Evolutionary conservation across 2,329 filamentous ascomycete genomes (phyloP), one percentile per base, ranked within the genome.

Genomic region (Neonectria punicea): DNA sequence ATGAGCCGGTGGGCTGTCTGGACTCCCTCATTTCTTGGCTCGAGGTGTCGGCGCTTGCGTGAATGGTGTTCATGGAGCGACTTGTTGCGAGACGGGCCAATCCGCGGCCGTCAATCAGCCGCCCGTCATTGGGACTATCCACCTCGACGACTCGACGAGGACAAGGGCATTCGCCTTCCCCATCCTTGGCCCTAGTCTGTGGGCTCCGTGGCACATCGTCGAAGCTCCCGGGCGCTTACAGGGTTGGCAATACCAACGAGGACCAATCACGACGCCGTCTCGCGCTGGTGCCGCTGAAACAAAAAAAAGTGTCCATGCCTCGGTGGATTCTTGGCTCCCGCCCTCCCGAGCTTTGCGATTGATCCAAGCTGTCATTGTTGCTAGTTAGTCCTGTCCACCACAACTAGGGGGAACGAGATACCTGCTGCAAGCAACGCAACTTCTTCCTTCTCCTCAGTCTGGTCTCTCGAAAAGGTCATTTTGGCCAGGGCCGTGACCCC

Each of bases 171-270:
- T 63, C 47, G 36, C 51, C 34, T 43, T 34, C 28, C 28, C 47
- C 47, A 14, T 51, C 47, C 47, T 71, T 66, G 67, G 58, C 66
- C 39, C 65, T 60, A 65, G 69, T 53, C 68, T 63, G 60, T 69
- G 68, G 14, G 14, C 36, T 39, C 36, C 36, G 59, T 65, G 62
- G 62, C 64, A 61, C 58, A 69, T 56, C 63, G 64, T 63, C 70
- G 54, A 62, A 70, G 71, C 64, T 68, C 54, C 57, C 58, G 69
- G 72, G 72, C 73, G 73, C 73, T 74, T 74, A 74, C 67, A 72
- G 55, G 58, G 56, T 67, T 63, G 63, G 65, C 63, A 63, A 55
- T 59, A 34, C 53, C 34, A 18, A 30, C 44, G n/a, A 41, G 41
- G 63, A 22, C 73, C 73, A 74, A 74, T 74, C 70, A 74, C 34